Evolutionary conservation across 2,329 filamentous ascomycete species (phyloP), one percentile per base, ranked within the genome.

Genomic region (Cadophora malorum): DNA sequence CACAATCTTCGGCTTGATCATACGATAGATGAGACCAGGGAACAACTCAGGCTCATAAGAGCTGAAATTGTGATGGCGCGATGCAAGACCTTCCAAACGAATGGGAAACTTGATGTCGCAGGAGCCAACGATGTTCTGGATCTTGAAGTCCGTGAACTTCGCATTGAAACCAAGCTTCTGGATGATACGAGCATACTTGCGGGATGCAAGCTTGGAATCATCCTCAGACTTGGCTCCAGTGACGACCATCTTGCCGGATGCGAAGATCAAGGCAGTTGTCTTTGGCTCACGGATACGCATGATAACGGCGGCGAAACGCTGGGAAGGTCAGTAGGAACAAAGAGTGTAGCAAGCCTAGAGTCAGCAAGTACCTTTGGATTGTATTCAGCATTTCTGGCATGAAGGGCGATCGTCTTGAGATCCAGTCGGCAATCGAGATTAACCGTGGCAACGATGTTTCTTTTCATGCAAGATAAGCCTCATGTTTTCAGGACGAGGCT

Each of bases 31-130:
- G 63, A 99, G 90, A 88, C 96, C 96, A 78, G 96, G 96, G 88
- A 98, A 99, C 80, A 99, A 82, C 80, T 99, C 96, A 74, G 96
- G 96, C 82, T 99, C 96, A 81, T 99, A 99, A 67, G 94, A 97
- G 82, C 93, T 96, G 89, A 98, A 99, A 84, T 97, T 97, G 86
- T 98, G 95, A 87, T 99, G 96, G 82, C 94, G 93, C 74, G 91
- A 96, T 19, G 96, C 96, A 79, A 99, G 85, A 82, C 96, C 96
- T 80, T 98, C 96, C 68, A 99, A 86, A 74, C 96, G 93, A 76
- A 99, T 97, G 64, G 96, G 96, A 83, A 99, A 99, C 86, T 97
- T 97, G 86, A 99, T 97, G 79, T 99, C 96, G 81, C 95, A 98
- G 69, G 94, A 97, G 72, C 96, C 96, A 74, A 99, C 96, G 73